Conservation (phyloP, 2,329 filamentous ascomycete species). For the Calonectria multiphialidica region DNA sequence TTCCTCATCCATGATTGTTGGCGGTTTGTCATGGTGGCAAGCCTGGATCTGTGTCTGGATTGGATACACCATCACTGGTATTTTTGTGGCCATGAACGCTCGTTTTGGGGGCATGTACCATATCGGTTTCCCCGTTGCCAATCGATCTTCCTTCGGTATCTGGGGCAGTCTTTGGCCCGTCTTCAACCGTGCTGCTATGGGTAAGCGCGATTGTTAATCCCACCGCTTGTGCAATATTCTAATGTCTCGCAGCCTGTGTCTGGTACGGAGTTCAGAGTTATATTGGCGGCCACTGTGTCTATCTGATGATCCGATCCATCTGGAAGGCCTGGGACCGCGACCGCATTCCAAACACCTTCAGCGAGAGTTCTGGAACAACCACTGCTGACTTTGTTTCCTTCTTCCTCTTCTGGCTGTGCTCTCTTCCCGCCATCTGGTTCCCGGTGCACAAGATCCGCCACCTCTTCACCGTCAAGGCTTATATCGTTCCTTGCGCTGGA, state of each 20-base stretch:
- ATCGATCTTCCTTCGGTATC: constrained; percentile 84
- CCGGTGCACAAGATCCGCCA: constrained; percentile 91
- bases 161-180: constrained; percentile 93
- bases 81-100: constrained; percentile 82
- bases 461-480: constrained; percentile 91
- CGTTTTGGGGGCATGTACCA: constrained; percentile 90
- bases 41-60: constrained; percentile 90
- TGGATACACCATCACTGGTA: constrained; percentile 82
- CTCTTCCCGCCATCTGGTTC: constrained; percentile 88
- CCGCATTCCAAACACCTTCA: constrained; percentile 76
- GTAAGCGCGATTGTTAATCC: constrained; percentile 45
- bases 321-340: constrained; percentile 76
- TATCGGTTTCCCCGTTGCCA: constrained; percentile 87
- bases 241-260: constrained; percentile 70
- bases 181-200: constrained; percentile 88
- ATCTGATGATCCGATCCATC: constrained; percentile 89
- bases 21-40: constrained; percentile 91
- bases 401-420: constrained; percentile 87
- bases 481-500: constrained; percentile 85
- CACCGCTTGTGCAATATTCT: neutral
- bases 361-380: constrained; percentile 73
- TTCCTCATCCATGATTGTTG: constrained; percentile 82
- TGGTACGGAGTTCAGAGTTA: constrained; percentile 91
- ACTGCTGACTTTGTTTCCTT: constrained; percentile 85
- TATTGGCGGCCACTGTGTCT: constrained; percentile 88